A percentile compares a stretch with the other conserved stretches of the same genome.
phyloP scores from a whole-genome alignment of 2,329 filamentous ascomycete species.

The Clonostachys rhizophaga region DNA sequence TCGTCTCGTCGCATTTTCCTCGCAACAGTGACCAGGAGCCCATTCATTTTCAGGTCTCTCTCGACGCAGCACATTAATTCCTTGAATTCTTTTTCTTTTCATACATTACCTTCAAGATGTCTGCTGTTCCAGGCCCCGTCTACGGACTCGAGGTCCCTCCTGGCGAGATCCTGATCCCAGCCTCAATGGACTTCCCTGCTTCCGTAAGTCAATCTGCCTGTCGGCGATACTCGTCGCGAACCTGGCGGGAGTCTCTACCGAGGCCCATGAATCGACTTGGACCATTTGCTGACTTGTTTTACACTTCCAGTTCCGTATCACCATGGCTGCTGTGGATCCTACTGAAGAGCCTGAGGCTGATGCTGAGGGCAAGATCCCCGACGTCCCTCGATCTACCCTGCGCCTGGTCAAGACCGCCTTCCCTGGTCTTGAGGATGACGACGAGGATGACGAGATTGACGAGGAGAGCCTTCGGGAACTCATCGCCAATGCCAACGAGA shows the following conservation, averaged over 20 bases:
- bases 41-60: too few relatives aligned
- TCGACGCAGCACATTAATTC: too few relatives aligned
- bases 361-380: constrained; percentile 54
- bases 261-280: too few relatives aligned
- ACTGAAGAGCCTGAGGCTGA: constrained; percentile 68
- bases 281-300: background rate
- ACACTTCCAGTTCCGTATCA: constrained; percentile 76
- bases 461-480: constrained; percentile 55
- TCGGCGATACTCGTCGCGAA: background rate
- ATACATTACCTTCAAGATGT: constrained; percentile 31
- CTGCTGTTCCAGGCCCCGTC: constrained; percentile 66
- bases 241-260: background rate
- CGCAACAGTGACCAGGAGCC: too few relatives aligned
- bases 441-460: constrained; percentile 61
- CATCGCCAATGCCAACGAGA: constrained; percentile 44
- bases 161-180: constrained; percentile 77
- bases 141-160: constrained; percentile 90
- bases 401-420: constrained; percentile 79
- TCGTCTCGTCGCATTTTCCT: background rate
- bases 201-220: constrained; percentile 56
- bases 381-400: constrained; percentile 74
- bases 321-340: constrained; percentile 97
- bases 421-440: constrained; percentile 48
- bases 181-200: constrained; percentile 72
- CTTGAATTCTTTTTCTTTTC: too few relatives aligned